Percentiles rank a stretch among this genome's conserved stretches.
These are phyloP conservation scores for Hypomontagnella monticulosa DNA, from an alignment of 495 filamentous ascomycete species.

Conservation along the genomic window DNA sequence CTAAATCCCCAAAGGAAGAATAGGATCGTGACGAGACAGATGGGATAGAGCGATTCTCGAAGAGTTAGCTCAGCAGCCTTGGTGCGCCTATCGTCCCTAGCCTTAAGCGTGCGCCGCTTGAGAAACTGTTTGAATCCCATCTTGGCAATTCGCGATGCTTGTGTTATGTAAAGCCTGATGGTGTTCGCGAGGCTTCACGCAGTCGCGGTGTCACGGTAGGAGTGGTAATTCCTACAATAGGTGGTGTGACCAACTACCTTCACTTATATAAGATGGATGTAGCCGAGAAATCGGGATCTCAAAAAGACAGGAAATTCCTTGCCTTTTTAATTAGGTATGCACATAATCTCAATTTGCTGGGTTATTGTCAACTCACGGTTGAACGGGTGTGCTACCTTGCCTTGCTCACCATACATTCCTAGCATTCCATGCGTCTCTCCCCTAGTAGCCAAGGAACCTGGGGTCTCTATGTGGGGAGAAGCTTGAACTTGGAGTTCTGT, in stretches of 20 bases:
- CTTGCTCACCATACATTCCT: slow-evolving; percentile 10
- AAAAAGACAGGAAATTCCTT: slow-evolving; percentile 8
- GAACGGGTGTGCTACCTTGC: slow-evolving; percentile 11
- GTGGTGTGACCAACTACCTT: neutral
- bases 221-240: slow-evolving; percentile 3
- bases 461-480: slow-evolving; percentile 32
- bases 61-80: slow-evolving; percentile 67
- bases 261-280: neutral
- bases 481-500: slow-evolving; percentile 25
- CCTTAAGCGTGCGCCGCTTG: slow-evolving; percentile 50
- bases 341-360: no score
- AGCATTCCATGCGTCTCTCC: neutral
- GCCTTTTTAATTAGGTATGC: slow-evolving; percentile 19
- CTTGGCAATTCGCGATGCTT: slow-evolving; percentile 16
- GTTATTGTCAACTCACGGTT: slow-evolving; percentile 2
- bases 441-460: slow-evolving; percentile 14
- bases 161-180: slow-evolving; percentile 17
- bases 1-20: slow-evolving; percentile 90
- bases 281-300: slow-evolving; percentile 14
- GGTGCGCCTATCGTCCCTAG: slow-evolving; percentile 60
- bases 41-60: slow-evolving; percentile 62
- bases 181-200: slow-evolving; percentile 53
- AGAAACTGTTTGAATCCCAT: slow-evolving; percentile 49
- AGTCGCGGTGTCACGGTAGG: slow-evolving; percentile 10
- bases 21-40: slow-evolving; percentile 70